These are phyloP conservation scores for Aspergillus bridgeri DNA, from an alignment of 495 filamentous ascomycete species.

Conservation along the genomic window DNA sequence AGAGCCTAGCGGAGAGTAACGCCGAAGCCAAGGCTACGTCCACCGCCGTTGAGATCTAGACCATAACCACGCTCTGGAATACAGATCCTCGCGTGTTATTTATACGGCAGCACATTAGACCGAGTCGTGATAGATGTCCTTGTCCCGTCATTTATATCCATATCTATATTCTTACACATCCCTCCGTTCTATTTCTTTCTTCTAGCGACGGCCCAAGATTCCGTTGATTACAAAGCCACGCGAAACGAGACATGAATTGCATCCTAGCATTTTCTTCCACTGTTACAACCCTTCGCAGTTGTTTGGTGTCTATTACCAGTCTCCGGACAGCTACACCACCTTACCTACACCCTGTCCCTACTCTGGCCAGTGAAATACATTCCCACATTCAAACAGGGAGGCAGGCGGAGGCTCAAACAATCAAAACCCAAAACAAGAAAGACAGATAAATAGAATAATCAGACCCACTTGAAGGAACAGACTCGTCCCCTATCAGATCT, in stretches of 20 bases:
- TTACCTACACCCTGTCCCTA: too few relatives aligned
- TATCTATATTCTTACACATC: not conserved
- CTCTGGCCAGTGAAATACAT: too few relatives aligned
- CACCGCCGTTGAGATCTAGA: slow-evolving; percentile 38
- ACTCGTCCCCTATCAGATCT: too few relatives aligned
- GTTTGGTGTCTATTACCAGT: too few relatives aligned
- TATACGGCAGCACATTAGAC: not conserved
- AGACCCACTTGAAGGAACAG: too few relatives aligned
- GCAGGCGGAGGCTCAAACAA: too few relatives aligned
- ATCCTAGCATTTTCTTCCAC: not conserved
- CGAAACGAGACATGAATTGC: not conserved
- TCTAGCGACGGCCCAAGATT: too few relatives aligned
- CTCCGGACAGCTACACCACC: too few relatives aligned
- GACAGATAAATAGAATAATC: too few relatives aligned
- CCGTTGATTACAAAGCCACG: not conserved
- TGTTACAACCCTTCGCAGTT: too few relatives aligned
- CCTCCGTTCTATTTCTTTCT: not conserved
- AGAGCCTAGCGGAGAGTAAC: slow-evolving; percentile 16
- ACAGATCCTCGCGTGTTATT: not conserved
- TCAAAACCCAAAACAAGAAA: too few relatives aligned
- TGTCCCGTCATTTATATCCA: not conserved
- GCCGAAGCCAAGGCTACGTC: slow-evolving; percentile 29
- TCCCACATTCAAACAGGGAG: too few relatives aligned
- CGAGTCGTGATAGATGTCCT: not conserved
- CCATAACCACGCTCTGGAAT: not conserved